These are phyloP conservation scores for Starmerella sirachaensis DNA, from an alignment of 805 yeast genomes.

Conservation along the genomic window DNA sequence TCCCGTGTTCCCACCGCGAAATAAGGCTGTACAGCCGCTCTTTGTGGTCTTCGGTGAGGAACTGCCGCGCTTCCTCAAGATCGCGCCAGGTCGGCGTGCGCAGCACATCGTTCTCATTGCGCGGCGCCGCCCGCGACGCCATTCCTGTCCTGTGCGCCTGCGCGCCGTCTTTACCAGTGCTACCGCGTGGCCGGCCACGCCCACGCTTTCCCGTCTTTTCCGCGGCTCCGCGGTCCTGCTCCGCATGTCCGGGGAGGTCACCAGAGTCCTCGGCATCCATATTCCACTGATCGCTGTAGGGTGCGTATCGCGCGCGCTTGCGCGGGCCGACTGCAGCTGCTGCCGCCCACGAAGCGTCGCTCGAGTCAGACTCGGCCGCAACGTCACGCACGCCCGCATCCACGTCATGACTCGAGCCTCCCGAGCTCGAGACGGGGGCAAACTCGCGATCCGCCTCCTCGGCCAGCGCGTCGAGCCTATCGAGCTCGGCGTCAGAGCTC, in stretches of 20 bases:
- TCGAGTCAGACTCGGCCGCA: neutral
- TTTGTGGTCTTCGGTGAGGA: constrained; percentile 13
- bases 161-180: too few relatives aligned
- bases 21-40: constrained; percentile 8
- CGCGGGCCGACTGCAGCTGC: constrained; percentile 1
- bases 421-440: neutral
- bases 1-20: constrained; percentile 8
- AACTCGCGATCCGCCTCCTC: neutral
- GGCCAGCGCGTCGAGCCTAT: neutral
- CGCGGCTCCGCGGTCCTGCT: too few relatives aligned
- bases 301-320: neutral
- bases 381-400: too few relatives aligned
- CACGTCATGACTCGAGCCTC: too few relatives aligned
- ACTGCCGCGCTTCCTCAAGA: constrained; percentile 15
- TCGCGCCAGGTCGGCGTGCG: constrained; percentile 12
- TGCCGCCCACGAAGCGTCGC: neutral
- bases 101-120: constrained; percentile 7
- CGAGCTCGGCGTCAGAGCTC: neutral
- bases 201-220: too few relatives aligned
- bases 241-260: too few relatives aligned
- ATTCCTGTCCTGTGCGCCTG: neutral
- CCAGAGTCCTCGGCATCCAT: too few relatives aligned
- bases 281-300: constrained; percentile 6
- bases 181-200: too few relatives aligned
- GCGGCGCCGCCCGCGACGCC: neutral